Evolutionary conservation across 2,329 filamentous ascomycete species (phyloP), one percentile per base, ranked within the genome.

Genomic region (Tolypocladium tropicale): DNA sequence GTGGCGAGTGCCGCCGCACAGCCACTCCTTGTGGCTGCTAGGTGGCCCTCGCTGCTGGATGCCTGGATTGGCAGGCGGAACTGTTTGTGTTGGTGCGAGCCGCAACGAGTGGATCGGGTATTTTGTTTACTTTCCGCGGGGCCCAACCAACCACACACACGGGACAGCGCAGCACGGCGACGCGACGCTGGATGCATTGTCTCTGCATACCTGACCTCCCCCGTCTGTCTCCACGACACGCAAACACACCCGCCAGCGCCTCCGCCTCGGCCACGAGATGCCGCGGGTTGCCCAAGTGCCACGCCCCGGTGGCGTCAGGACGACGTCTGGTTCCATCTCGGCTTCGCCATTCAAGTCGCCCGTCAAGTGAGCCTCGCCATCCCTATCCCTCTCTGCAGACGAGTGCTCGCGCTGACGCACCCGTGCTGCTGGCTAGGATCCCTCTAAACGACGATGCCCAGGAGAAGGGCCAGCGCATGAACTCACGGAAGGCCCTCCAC

Each of bases 371-470:
- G 78, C 4, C 36, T 41, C n/a, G n/a, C 46, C 53, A 25, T 53
- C 34, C 37, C 48, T 28, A 33, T 34, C 51, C 36, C 50, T 54
- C 50, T 56, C 32, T 43, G 32, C 54, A n/a, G 16, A 12, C 53
- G 32, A 48, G 28, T 25, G 3, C 46, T 50, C 11, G 49, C 43
- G 33, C 55, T 61, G 49, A 59, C 56, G 43, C 21, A 30, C 30
- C 0, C 1, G 53, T 59, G 52, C 58, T 61, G 55, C 58, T 61
- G 55, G 58, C 49, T 65, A 95, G 90, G 70, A 95, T 99, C 58
- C 92, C 94, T 37, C 83, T 99, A 60, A 97, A 97, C 76, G 94
- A 99, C 76, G 94, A 99, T 78, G 86, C 84, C 58, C 84, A 87
- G 64, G 94, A 99, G 75, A 96, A 95, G 72, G 92, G 91, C 52